Evolutionary conservation across 1,139 yeast genomes (phyloP).

Genomic region (Yamadazyma conglobata): DNA sequence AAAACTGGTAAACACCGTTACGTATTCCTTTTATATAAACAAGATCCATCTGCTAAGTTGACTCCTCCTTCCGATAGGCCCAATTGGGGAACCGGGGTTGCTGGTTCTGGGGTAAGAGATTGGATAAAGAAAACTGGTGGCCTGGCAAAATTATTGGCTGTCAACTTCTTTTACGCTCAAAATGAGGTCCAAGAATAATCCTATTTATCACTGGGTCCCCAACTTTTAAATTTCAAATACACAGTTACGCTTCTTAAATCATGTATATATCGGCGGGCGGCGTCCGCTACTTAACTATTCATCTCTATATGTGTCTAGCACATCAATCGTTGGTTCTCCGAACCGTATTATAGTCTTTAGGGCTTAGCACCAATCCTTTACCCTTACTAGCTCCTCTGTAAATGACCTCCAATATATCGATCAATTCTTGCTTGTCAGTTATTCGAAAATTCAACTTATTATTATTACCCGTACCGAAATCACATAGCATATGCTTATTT

Average conservation of each 20-base stretch:
- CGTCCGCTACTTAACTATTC: too few relatives aligned
- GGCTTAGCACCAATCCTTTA: conserved; percentile 86
- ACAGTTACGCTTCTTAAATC: too few relatives aligned
- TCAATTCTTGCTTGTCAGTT: conserved; percentile 81
- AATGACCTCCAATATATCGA: conserved; percentile 85
- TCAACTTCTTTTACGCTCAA: conserved; percentile 78
- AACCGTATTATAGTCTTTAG: conserved; percentile 53
- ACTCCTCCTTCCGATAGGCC: conserved; percentile 59
- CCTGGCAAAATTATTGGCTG: conserved; percentile 60
- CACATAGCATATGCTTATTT: conserved; percentile 97
- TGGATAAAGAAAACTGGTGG: conserved; percentile 66
- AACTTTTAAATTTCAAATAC: too few relatives aligned
- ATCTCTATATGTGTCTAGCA: too few relatives aligned
- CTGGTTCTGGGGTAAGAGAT: conserved; percentile 71
- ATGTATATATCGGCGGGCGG: too few relatives aligned
- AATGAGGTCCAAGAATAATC: conserved; percentile 43
- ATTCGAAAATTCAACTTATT: conserved; percentile 82
- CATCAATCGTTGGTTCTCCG: conserved; percentile 15
- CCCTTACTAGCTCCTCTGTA: conserved; percentile 92
- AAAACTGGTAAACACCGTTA: conserved; percentile 82
- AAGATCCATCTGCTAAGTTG: conserved; percentile 37
- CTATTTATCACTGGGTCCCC: too few relatives aligned
- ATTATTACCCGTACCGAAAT: conserved; percentile 96
- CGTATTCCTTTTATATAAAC: conserved; percentile 71
- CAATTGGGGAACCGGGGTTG: conserved; percentile 80